A percentile compares a stretch with the other conserved stretches of the same genome.
phyloP scores from a whole-genome alignment of 73 alveolate genomes.

The Blepharisma stoltei region DNA sequence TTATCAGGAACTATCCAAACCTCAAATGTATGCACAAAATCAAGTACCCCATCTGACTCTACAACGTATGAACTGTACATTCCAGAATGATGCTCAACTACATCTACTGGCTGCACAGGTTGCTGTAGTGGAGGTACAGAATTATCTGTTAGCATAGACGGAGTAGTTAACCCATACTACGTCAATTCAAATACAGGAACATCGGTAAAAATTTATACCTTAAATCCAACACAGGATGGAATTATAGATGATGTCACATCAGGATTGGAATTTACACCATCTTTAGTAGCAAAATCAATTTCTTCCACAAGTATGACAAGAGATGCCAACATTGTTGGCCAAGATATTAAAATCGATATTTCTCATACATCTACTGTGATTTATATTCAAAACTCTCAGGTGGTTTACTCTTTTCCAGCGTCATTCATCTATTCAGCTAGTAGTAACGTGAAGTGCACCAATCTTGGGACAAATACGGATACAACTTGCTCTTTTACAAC shows the following conservation, averaged over 20 bases:
- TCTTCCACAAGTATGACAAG: background rate
- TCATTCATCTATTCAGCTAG: background rate
- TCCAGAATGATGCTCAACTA: background rate
- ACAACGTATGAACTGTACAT: background rate
- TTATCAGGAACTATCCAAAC: too few species aligned
- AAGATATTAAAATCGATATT: background rate
- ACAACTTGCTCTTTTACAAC: too few species aligned
- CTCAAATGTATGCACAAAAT: background rate
- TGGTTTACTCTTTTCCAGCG: background rate
- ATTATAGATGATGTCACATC: background rate
- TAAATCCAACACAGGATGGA: background rate
- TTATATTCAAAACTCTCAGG: background rate
- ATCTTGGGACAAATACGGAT: too few species aligned
- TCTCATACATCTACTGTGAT: background rate
- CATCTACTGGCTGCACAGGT: background rate
- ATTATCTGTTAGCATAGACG: background rate
- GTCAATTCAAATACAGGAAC: background rate
- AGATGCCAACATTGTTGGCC: background rate
- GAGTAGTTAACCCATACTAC: background rate
- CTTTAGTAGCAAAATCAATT: background rate
- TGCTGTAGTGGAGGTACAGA: slow-evolving; percentile 8
- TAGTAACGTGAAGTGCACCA: too few species aligned
- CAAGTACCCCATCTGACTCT: background rate
- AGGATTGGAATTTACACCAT: background rate
- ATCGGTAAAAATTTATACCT: background rate